Conservation (phyloP, 78 protist genomes). For the Tieghemostelium lacteum region DNA sequence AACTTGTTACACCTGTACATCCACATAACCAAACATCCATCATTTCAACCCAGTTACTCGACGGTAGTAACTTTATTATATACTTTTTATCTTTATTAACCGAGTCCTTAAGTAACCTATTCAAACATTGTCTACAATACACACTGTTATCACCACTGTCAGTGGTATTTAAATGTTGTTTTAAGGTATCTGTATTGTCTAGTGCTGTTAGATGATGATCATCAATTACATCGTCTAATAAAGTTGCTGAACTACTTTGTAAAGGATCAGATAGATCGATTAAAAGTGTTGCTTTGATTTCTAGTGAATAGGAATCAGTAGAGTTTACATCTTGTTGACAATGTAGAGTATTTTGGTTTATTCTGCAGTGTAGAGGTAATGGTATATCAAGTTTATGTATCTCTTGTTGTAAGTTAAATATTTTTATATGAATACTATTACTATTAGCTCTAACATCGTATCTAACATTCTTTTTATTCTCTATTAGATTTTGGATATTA, state of each 20-base stretch:
- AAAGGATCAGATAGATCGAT: conserved; percentile 3
- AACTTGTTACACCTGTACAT: conserved; percentile 47
- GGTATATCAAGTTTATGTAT: neutral
- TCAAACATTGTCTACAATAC: conserved; percentile 28
- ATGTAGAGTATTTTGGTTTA: neutral
- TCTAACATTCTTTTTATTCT: neutral
- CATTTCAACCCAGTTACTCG: conserved; percentile 56
- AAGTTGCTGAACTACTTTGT: conserved; percentile 1
- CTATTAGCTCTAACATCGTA: neutral
- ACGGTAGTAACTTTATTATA: conserved; percentile 28
- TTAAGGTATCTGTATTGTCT: neutral
- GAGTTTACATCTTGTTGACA: neutral
- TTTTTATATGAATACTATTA: neutral
- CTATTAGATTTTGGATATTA: too few relatives aligned
- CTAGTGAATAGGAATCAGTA: neutral
- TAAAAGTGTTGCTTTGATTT: conserved; percentile 4
- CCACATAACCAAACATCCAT: conserved; percentile 75
- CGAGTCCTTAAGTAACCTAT: neutral
- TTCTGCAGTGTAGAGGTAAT: conserved; percentile 15
- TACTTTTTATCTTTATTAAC: neutral
- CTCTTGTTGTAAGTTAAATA: neutral
- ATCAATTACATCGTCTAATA: conserved; percentile 16
- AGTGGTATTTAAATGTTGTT: neutral
- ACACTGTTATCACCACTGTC: neutral
- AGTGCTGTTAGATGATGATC: conserved; percentile 9